Evolutionary conservation across 495 filamentous ascomycete genomes (phyloP).

Genomic region (Rusavskia elegans): DNA sequence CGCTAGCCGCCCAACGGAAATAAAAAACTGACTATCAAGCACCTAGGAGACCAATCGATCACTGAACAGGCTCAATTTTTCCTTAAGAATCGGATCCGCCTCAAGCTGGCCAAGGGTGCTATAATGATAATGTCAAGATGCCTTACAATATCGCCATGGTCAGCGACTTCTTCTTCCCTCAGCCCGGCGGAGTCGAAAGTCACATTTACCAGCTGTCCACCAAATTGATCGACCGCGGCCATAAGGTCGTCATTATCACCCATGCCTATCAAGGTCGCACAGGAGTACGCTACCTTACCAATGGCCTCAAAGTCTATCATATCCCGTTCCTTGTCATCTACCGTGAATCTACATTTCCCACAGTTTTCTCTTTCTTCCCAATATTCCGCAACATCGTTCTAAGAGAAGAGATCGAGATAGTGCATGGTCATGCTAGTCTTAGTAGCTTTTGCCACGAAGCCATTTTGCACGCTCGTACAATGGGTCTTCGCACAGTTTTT

Average conservation of each 20-base stretch:
- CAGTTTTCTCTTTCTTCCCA: constrained; percentile 96
- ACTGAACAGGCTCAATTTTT: too few relatives aligned
- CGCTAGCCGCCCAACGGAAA: too few relatives aligned
- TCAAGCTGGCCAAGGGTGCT: too few relatives aligned
- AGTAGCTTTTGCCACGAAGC: constrained; percentile 89
- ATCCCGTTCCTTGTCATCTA: constrained; percentile 93
- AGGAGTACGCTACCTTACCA: constrained; percentile 92
- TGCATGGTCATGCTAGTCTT: constrained; percentile 86
- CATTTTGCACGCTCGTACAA: constrained; percentile 87
- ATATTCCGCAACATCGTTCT: constrained; percentile 91
- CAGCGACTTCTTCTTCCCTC: constrained; percentile 98
- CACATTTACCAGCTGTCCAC: constrained; percentile 96
- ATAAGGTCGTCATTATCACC: constrained; percentile 96
- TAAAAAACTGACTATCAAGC: too few relatives aligned
- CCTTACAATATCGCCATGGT: constrained; percentile 81
- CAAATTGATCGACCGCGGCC: constrained; percentile 90
- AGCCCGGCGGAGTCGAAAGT: constrained; percentile 87
- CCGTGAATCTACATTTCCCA: constrained; percentile 86
- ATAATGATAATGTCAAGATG: constrained; percentile 29
- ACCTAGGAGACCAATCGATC: too few relatives aligned
- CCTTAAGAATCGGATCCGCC: too few relatives aligned
- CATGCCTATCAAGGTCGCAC: constrained; percentile 88
- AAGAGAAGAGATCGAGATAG: constrained; percentile 86
- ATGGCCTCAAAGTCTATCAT: constrained; percentile 96
- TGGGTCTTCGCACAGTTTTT: constrained; percentile 90